phyloP scores from a whole-genome alignment of 257 asterid species.

The Orobanche coerulescens region DNA sequence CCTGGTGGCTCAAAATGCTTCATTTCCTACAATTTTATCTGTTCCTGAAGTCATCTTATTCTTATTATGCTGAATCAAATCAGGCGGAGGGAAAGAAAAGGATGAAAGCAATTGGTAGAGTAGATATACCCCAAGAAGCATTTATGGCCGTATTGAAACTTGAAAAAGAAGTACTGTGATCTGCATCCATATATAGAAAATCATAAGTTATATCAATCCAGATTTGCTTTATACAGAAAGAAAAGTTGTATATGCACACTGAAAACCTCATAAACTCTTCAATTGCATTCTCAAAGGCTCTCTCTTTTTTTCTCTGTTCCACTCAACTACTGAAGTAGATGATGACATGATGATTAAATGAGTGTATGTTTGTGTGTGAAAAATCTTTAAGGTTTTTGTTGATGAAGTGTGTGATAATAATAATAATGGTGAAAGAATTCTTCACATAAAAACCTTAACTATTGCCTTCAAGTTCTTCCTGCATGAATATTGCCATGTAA shows the following conservation, averaged over 20 bases:
- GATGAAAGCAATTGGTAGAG: slow-evolving; percentile 92
- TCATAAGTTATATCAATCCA: neutral
- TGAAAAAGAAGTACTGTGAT: slow-evolving; percentile 83
- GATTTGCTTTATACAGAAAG: neutral
- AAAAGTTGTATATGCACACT: neutral
- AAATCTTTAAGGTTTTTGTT: too few relatives aligned
- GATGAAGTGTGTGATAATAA: too few relatives aligned
- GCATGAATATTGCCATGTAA: too few relatives aligned
- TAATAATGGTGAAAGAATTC: too few relatives aligned
- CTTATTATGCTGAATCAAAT: slow-evolving; percentile 6
- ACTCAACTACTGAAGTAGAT: too few relatives aligned
- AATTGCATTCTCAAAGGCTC: neutral
- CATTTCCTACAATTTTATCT: neutral
- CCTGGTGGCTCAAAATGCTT: neutral
- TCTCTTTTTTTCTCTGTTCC: too few relatives aligned
- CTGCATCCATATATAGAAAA: slow-evolving; percentile 8
- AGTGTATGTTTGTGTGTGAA: too few relatives aligned
- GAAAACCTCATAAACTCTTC: too few relatives aligned
- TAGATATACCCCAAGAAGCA: slow-evolving; percentile 98
- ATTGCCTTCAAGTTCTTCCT: too few relatives aligned
- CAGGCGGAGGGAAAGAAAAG: slow-evolving; percentile 99
- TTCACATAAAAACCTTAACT: too few relatives aligned
- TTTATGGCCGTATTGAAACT: slow-evolving; percentile 98
- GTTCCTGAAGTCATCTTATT: too few relatives aligned
- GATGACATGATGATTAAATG: too few relatives aligned